Percentiles rank a stretch among this genome's conserved stretches.
Conservation (phyloP, 345 rosid genomes). For the Tarenaya hassleriana region DNA sequence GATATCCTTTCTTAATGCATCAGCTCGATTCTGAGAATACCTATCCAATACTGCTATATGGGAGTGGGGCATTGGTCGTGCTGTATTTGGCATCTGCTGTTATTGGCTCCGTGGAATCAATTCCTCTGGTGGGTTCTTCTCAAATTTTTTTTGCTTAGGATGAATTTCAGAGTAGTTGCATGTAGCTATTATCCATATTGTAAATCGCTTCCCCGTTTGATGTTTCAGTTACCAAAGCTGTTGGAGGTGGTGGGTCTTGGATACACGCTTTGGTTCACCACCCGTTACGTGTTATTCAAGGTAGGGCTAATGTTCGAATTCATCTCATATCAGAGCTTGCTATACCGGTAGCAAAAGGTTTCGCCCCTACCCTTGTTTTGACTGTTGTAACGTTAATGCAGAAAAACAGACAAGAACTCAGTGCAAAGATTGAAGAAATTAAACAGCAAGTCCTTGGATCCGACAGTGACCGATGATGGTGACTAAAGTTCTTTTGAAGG, state of each 20-base stretch:
- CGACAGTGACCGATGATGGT: constrained; percentile 32
- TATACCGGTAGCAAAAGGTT: too few species aligned
- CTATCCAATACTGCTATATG: constrained; percentile 48
- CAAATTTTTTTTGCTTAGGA: too few species aligned
- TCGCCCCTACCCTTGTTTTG: neutral
- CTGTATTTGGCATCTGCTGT: constrained; percentile 54
- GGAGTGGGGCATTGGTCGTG: constrained; percentile 52
- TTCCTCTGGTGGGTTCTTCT: constrained; percentile 82
- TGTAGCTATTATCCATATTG: neutral
- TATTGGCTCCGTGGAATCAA: constrained; percentile 70
- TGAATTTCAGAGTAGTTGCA: too few species aligned
- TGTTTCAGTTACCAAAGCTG: constrained; percentile 65
- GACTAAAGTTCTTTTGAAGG: too few species aligned
- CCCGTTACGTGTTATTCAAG: constrained; percentile 81
- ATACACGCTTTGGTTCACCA: constrained; percentile 73
- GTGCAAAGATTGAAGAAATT: constrained; percentile 51
- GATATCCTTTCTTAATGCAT: constrained; percentile 18
- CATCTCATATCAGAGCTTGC: too few species aligned
- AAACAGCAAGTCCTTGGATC: constrained; percentile 69
- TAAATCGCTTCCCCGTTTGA: neutral
- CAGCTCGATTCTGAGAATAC: constrained; percentile 61
- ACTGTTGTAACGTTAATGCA: constrained; percentile 22
- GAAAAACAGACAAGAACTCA: constrained; percentile 66
- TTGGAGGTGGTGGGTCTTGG: constrained; percentile 91
- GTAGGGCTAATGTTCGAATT: constrained; percentile 30